These are phyloP conservation scores for Ammopiptanthus mongolicus DNA, from an alignment of 306 rosid genomes.

Conservation along the genomic window DNA sequence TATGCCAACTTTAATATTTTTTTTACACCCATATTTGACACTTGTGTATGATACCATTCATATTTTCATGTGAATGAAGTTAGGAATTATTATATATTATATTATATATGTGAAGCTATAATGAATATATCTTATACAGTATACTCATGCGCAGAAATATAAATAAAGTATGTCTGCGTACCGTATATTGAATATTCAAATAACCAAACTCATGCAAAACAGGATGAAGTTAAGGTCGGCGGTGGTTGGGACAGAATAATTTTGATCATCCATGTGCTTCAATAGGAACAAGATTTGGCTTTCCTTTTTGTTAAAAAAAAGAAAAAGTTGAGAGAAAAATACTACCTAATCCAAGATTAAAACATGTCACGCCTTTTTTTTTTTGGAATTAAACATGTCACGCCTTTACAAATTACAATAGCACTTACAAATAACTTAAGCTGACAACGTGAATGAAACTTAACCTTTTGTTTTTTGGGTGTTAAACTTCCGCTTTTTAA, in stretches of 20 bases:
- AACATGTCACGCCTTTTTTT: too few relatives aligned
- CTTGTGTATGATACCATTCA: background rate
- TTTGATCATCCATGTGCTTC: conserved; percentile 23
- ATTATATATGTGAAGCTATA: too few relatives aligned
- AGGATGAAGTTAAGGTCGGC: background rate
- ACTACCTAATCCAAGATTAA: background rate
- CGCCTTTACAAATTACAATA: too few relatives aligned
- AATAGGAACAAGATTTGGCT: conserved; percentile 12
- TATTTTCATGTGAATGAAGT: background rate
- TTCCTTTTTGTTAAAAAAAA: background rate
- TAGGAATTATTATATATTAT: too few relatives aligned
- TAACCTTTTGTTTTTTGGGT: background rate
- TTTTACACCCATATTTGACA: background rate
- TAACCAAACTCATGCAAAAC: background rate
- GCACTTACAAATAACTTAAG: background rate
- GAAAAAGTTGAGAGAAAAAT: background rate
- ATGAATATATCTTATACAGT: background rate
- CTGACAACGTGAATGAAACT: background rate
- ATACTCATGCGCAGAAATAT: too few relatives aligned
- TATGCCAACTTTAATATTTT: background rate
- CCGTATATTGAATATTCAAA: background rate
- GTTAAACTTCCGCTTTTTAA: background rate
- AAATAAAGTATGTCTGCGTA: background rate
- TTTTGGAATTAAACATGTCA: too few relatives aligned
- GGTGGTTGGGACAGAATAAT: background rate